Evolutionary conservation across 78 protist species (phyloP), one percentile per base, ranked within the genome.

Genomic region (Pelomyxa schiedti): DNA sequence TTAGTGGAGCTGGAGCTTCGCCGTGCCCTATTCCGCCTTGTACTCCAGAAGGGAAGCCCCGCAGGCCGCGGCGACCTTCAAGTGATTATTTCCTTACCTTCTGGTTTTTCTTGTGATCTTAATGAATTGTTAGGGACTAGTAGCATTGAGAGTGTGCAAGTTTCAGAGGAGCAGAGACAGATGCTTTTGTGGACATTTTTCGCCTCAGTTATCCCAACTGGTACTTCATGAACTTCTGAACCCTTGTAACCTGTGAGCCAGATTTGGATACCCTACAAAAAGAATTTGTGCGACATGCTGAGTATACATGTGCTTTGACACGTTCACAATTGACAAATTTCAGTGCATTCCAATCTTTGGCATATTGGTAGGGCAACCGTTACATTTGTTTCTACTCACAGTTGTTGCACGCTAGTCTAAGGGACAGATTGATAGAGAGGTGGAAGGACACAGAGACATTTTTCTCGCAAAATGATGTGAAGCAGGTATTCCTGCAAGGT

Each of bases 381-480:
- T 8, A 29, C 39, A 39, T 39, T 16, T 16, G 32, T 47, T 42
- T 3, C 4, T 16, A 2, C 38, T 35, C 38, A 8, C 1, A n/a
- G 40, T 37, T 4, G 24, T 29, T 39, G 24, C 4, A 16, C 8
- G 2, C 58, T 16, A 66, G 84, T n/a, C 42, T 78, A 26, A 64
- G 86, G 8, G 89, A 84, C 65, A 52, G 89, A 38, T 52, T 84
- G 7, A 84, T 79, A 39, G 89, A 84, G 37, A 39, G 89, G 69
- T 84, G 89, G 89, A 84, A 84, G 78, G 89, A 84, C 67, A 84
- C 96, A 24, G 64, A 73, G 32, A 35, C 64, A 22, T 53, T 24
- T 29, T 86, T 88, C 42, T 58, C 40, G 77, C 73, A 81, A 63
- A 40, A 68, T 1, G 52, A 73, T 22, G 81, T 75, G 3, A 83